Evolutionary conservation across 352 stramenopile species (phyloP).

Genomic region (Globisporangium alternatum): DNA sequence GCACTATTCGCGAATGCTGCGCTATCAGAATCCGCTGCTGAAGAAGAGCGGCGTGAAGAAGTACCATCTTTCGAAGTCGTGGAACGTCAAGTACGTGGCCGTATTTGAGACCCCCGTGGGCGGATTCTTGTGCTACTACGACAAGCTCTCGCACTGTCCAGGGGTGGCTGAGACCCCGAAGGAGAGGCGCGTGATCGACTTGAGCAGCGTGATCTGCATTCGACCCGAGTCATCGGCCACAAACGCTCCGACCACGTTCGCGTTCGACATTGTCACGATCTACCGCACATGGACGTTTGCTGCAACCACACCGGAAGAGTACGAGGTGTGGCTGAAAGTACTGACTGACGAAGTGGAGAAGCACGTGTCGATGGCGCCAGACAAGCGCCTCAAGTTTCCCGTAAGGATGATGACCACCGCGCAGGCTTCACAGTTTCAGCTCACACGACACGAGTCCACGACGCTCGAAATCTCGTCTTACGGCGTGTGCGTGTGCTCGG

Average conservation of each 20-base stretch:
- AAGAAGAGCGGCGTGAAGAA: conserved; percentile 44
- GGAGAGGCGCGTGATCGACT: conserved; percentile 61
- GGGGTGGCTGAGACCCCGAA: conserved; percentile 46
- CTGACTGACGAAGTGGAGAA: conserved; percentile 55
- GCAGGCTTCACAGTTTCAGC: conserved; percentile 27
- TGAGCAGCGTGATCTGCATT: conserved; percentile 65
- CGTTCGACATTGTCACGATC: conserved; percentile 72
- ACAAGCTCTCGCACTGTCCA: conserved; percentile 63
- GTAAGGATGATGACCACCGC: conserved; percentile 42
- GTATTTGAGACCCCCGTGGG: conserved; percentile 65
- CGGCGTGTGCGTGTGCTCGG: conserved; percentile 49
- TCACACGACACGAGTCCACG: conserved; percentile 39
- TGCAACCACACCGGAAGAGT: conserved; percentile 37
- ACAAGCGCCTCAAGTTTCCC: conserved; percentile 44
- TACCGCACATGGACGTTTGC: conserved; percentile 79
- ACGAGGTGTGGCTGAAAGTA: conserved; percentile 57
- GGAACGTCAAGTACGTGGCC: conserved; percentile 50
- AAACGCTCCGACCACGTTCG: conserved; percentile 23
- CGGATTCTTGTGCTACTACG: conserved; percentile 70
- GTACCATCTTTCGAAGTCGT: conserved; percentile 57
- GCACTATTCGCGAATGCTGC: conserved; percentile 54
- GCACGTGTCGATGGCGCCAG: conserved; percentile 46
- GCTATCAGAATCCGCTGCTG: conserved; percentile 52
- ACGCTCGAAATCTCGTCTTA: conserved; percentile 56
- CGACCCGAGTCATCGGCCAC: conserved; percentile 38